Evolutionary conservation across 148 eudicot genomes (phyloP).

Genomic region (Simmondsia chinensis): DNA sequence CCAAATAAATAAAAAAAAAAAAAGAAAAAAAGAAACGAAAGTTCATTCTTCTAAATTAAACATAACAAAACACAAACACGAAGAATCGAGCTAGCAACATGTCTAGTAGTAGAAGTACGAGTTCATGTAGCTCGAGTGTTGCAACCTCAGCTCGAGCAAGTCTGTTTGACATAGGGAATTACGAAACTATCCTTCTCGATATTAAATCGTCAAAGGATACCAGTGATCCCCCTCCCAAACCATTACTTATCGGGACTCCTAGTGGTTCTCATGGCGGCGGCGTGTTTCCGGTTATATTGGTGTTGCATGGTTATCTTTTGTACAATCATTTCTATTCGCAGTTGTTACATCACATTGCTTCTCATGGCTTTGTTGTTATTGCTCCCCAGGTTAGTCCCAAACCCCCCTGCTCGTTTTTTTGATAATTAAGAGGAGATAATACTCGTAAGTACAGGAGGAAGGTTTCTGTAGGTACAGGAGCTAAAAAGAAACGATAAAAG

Average conservation of each 20-base stretch:
- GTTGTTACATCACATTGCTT: conserved; percentile 56
- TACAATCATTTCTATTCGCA: conserved; percentile 59
- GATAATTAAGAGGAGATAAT: too few relatives aligned
- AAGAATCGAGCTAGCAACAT: too few relatives aligned
- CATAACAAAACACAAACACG: too few relatives aligned
- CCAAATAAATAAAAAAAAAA: too few relatives aligned
- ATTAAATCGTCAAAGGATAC: conserved; percentile 14
- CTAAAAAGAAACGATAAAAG: too few relatives aligned
- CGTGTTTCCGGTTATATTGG: conserved; percentile 39
- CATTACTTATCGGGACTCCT: conserved; percentile 42
- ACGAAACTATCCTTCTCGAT: conserved; percentile 18
- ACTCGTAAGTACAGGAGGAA: too few relatives aligned
- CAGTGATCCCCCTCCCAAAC: conserved; percentile 33
- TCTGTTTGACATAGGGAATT: conserved; percentile 35
- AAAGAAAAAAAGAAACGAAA: too few relatives aligned
- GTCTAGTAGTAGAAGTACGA: too few relatives aligned
- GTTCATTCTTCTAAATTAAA: too few relatives aligned
- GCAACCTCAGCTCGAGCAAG: background rate
- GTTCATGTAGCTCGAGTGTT: background rate
- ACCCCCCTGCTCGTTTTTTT: background rate
- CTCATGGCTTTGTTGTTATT: conserved; percentile 76
- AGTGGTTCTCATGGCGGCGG: conserved; percentile 25
- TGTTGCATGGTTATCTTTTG: conserved; percentile 70
- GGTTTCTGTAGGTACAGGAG: too few relatives aligned
- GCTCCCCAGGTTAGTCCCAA: conserved; percentile 58